Conservation (phyloP, 164 flowering plant species). For the Piper longum region DNA sequence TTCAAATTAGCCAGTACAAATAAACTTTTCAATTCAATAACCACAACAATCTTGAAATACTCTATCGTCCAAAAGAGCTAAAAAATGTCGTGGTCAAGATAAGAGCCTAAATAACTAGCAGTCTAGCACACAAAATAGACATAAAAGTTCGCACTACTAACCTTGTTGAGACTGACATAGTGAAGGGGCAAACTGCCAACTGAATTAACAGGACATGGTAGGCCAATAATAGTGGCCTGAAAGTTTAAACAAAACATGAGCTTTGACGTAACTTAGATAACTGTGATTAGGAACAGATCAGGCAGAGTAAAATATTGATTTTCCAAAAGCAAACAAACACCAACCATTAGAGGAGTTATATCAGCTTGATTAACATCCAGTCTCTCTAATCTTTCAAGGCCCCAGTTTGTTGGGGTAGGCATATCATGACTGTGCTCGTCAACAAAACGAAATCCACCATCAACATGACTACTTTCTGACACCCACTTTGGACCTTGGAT, state of each 20-base stretch:
- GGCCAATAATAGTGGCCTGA: slow-evolving; percentile 87
- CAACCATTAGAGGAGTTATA: slow-evolving; percentile 92
- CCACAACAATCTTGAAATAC: no score
- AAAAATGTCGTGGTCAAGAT: no score
- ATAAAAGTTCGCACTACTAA: slow-evolving; percentile 8
- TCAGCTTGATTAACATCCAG: slow-evolving; percentile 99
- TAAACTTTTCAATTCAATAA: no score
- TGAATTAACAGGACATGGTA: slow-evolving; percentile 87
- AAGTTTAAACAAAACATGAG: slow-evolving; percentile 10
- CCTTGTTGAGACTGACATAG: slow-evolving; percentile 59
- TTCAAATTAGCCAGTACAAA: no score
- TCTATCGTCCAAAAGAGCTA: no score
- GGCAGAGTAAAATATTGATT: not conserved
- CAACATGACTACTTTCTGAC: slow-evolving; percentile 24
- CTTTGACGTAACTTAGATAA: not conserved
- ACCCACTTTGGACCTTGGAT: slow-evolving; percentile 42
- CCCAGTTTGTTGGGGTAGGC: slow-evolving; percentile 90
- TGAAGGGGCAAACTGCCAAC: slow-evolving; percentile 86
- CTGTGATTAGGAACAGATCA: not conserved
- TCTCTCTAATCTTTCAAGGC: slow-evolving; percentile 58
- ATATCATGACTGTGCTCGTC: slow-evolving; percentile 83
- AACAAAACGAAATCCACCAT: slow-evolving; percentile 49
- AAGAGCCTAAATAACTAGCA: no score
- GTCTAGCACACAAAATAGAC: not conserved
- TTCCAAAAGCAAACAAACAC: slow-evolving; percentile 2